phyloP scores from a whole-genome alignment of 2,329 filamentous ascomycete genomes.

The Ampelomyces quisqualis region DNA sequence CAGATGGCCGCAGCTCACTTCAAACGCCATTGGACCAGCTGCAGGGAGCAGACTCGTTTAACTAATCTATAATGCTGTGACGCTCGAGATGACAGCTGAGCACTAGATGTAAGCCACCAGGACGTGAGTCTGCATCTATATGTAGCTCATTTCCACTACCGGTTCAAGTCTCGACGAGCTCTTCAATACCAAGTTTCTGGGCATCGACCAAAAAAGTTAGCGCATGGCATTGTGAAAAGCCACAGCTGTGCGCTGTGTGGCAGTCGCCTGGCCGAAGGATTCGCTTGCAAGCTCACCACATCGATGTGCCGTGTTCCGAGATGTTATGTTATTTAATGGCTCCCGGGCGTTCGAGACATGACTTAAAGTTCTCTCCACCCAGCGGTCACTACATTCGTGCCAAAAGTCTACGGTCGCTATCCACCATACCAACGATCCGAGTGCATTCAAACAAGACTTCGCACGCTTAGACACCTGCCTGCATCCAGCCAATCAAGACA shows the following conservation, averaged over 20 bases:
- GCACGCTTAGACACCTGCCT: too few relatives aligned
- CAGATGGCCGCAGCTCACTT: neutral
- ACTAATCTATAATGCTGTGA: too few relatives aligned
- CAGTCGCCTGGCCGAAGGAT: neutral
- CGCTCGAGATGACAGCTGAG: conserved; percentile 5
- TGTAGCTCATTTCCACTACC: conserved; percentile 4
- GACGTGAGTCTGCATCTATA: conserved; percentile 1
- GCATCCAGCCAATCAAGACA: neutral
- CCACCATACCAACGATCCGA: too few relatives aligned
- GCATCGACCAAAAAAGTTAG: conserved; percentile 3
- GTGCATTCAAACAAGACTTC: too few relatives aligned
- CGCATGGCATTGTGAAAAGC: conserved; percentile 1
- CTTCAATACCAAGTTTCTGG: conserved; percentile 3
- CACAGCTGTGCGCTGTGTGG: neutral
- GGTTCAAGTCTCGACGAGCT: neutral
- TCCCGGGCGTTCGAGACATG: too few relatives aligned
- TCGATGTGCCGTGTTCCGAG: neutral
- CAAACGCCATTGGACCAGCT: neutral
- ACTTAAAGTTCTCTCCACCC: neutral
- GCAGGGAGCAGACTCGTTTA: neutral
- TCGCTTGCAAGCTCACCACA: conserved; percentile 1
- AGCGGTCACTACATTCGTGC: neutral
- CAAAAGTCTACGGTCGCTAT: neutral
- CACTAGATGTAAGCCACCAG: conserved; percentile 9
- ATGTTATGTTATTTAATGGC: too few relatives aligned